Evolutionary conservation across 73 alveolate genomes (phyloP).

Genomic region (Durusdinium trenchii): DNA sequence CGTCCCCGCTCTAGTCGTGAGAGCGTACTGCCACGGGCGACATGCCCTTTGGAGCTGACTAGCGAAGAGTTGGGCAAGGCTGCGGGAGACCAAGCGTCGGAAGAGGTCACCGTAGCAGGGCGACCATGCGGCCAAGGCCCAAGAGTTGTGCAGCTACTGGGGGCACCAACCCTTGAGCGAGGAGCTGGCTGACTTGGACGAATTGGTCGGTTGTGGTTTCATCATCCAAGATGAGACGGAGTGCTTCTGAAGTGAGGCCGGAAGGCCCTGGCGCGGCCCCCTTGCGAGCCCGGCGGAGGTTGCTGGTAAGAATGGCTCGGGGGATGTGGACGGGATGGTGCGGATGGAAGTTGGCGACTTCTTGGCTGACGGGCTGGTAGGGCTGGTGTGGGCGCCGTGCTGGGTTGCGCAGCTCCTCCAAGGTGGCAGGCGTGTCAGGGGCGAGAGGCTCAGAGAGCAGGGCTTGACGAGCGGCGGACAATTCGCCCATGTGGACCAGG

Average conservation of each 20-base stretch:
- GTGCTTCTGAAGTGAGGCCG: neutral
- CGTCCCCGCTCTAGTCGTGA: neutral
- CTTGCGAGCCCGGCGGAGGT: neutral
- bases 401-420: neutral
- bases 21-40: neutral
- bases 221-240: neutral
- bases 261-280: conserved; percentile 46
- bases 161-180: neutral
- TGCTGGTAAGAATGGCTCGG: neutral
- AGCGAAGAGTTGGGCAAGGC: neutral
- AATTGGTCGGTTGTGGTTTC: neutral
- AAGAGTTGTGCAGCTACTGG: neutral
- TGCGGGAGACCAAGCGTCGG: conserved; percentile 25
- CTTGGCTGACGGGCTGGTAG: neutral
- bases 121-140: conserved; percentile 27
- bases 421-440: neutral
- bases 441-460: neutral
- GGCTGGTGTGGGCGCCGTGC: neutral
- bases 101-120: neutral
- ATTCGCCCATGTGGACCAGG: conserved; percentile 4
- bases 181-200: neutral
- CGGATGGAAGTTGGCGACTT: neutral
- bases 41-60: neutral
- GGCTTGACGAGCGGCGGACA: conserved; percentile 13
- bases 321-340: neutral